Evolutionary conservation across 1,284 basidiomycete species (phyloP), one percentile per base, ranked within the genome.

Genomic region (Heterobasidion parviporum): DNA sequence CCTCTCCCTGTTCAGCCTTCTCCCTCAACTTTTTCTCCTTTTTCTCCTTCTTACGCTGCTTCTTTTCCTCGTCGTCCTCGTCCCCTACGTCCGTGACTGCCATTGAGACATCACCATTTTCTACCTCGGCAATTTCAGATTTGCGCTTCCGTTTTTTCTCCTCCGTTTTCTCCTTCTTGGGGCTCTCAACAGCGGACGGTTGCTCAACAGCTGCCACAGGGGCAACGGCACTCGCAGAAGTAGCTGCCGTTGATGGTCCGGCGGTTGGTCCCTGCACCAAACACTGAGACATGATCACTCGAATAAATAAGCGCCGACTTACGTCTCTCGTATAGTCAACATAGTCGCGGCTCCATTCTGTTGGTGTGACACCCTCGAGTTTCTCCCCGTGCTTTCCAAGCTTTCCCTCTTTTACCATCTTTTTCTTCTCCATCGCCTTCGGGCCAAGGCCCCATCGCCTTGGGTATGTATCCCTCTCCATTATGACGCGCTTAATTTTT

Each of bases 401-500:
- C 73, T 95, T 92, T 56, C 96, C 95, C 32, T 93, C 92, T 77
- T 96, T 95, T 68, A 96, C 83, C 83, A 95, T 80, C 72, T 98
- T 98, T 80, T 99, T 99, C 83, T 99, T 99, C 72, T 98, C 92
- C 61, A 94, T 76, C 5, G 97, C 97, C 71, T 94, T 85, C 43
- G 96, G 97, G 18, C 97, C 97, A 56, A 99, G 82, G 60, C 97
- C 97, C 97, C 97, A 99, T 64, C 95, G 86, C 59, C 97, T 85
- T 44, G 97, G 97, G 73, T 99, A 99, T 16, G 94, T 93, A 72
- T 99, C 96, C 53, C 96, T 88, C 75, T 98, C 93, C 97, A 99
- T 99, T 70, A 99, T 99, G 72, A 96, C 98, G 56, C 97, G 81
- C 79, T 99, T 99, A 67, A 99, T 94, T 76, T 98, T 98, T 49